Evolutionary conservation across 1,284 basidiomycete species (phyloP).

Genomic region (Moniliella sp.): DNA sequence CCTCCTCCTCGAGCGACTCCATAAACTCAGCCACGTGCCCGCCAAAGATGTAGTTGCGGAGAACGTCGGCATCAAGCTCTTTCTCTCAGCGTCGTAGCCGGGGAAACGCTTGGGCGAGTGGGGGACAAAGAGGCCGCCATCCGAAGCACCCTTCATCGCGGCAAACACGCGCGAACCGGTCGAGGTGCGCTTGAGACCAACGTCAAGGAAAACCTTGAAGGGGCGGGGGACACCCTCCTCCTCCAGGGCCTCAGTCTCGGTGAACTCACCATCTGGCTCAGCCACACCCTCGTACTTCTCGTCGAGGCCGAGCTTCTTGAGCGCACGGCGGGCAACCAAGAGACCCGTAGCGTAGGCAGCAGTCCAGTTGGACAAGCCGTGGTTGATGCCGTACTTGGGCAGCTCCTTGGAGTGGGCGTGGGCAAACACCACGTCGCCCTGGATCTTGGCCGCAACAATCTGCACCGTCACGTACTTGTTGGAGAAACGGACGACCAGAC

Average conservation of each 20-base stretch:
- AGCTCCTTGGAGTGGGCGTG: constrained; percentile 56
- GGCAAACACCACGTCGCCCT: constrained; percentile 80
- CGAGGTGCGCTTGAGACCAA: constrained; percentile 90
- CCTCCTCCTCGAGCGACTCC: constrained; percentile 97
- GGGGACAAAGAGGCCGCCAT: constrained; percentile 92
- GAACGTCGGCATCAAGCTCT: constrained; percentile 73
- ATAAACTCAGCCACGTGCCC: constrained; percentile 98
- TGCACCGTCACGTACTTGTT: constrained; percentile 37
- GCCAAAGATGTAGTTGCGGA: constrained; percentile 95
- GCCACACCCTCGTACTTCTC: constrained; percentile 94
- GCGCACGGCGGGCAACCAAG: constrained; percentile 75
- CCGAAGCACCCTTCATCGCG: constrained; percentile 94
- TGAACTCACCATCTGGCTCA: constrained; percentile 72
- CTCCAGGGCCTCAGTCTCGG: constrained; percentile 59
- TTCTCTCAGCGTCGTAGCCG: constrained; percentile 86
- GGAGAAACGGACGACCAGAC: constrained; percentile 76
- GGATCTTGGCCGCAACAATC: constrained; percentile 86
- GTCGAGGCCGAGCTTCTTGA: constrained; percentile 81
- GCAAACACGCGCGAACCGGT: constrained; percentile 95
- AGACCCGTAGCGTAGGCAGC: constrained; percentile 96
- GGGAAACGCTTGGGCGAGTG: constrained; percentile 98
- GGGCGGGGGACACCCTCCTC: constrained; percentile 86
- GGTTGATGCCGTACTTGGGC: constrained; percentile 84
- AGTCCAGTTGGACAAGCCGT: constrained; percentile 96
- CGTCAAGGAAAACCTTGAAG: constrained; percentile 96